Conservation (phyloP, 305 asterid species). For the Stenogyne calaminthoides region DNA sequence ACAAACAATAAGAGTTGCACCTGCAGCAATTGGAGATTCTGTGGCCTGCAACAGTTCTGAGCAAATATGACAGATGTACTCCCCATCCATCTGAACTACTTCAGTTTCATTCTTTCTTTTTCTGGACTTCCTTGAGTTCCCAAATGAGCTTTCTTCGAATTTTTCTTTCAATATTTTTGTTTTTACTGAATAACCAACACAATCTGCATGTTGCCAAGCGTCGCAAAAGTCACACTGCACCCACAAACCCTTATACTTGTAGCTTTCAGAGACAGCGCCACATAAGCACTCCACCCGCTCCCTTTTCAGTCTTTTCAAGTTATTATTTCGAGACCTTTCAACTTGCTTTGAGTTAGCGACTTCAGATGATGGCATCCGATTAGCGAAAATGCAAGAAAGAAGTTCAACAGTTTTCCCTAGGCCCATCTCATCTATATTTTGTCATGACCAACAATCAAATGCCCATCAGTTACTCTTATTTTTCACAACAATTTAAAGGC, state of each 20-base stretch:
- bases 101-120: constrained; percentile 49
- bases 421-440: constrained; percentile 92
- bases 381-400: constrained; percentile 80
- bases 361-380: constrained; percentile 70
- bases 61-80: constrained; percentile 73
- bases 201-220: constrained; percentile 99
- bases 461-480: constrained; percentile 35
- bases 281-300: constrained; percentile 96
- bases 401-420: constrained; percentile 98
- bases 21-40: constrained; percentile 81
- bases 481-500: constrained; percentile 18
- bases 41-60: constrained; percentile 81
- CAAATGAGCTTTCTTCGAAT: constrained; percentile 28
- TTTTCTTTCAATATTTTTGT: constrained; percentile 39
- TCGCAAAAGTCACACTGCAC: constrained; percentile 97
- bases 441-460: constrained; percentile 33
- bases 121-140: constrained; percentile 41
- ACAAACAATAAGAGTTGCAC: constrained; percentile 98
- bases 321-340: constrained; percentile 46
- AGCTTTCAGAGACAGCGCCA: constrained; percentile 91
- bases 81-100: constrained; percentile 65
- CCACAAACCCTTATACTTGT: constrained; percentile 81
- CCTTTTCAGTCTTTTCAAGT: constrained; percentile 69
- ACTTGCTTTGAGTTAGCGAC: constrained; percentile 41
- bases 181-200: constrained; percentile 83